These are phyloP conservation scores for Neonectria hederae DNA, from an alignment of 2,329 filamentous ascomycete species.

Conservation along the genomic window DNA sequence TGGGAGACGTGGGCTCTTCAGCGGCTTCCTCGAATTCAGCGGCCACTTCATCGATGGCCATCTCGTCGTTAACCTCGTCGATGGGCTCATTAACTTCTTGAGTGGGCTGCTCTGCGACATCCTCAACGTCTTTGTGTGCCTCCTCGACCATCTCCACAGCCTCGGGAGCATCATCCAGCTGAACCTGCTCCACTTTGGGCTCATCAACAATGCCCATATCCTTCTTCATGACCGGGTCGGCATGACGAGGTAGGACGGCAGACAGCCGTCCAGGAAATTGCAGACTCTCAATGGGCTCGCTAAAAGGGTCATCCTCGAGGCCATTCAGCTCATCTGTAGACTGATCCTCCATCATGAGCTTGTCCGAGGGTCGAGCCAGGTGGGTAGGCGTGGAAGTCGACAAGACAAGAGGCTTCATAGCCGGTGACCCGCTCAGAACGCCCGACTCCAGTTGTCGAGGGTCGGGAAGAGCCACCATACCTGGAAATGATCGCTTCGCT, in stretches of 20 bases:
- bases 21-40: slow-evolving; percentile 24
- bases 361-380: slow-evolving; percentile 46
- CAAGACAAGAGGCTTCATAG: slow-evolving; percentile 50
- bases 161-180: slow-evolving; percentile 9
- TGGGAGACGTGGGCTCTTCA: slow-evolving; percentile 15
- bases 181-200: slow-evolving; percentile 21
- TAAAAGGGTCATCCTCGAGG: slow-evolving; percentile 45
- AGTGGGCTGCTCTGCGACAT: slow-evolving; percentile 4
- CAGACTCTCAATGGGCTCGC: slow-evolving; percentile 48
- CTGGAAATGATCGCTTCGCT: slow-evolving; percentile 56
- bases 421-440: slow-evolving; percentile 43
- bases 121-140: slow-evolving; percentile 1
- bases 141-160: slow-evolving; percentile 10
- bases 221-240: slow-evolving; percentile 50
- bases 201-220: slow-evolving; percentile 47
- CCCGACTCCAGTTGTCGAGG: slow-evolving; percentile 33
- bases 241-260: slow-evolving; percentile 55
- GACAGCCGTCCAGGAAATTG: slow-evolving; percentile 58
- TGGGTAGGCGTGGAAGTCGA: slow-evolving; percentile 43
- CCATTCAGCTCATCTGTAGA: slow-evolving; percentile 35
- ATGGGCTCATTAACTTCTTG: slow-evolving; percentile 24
- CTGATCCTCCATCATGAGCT: slow-evolving; percentile 50
- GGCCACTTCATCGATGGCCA: slow-evolving; percentile 37
- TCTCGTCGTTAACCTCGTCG: slow-evolving; percentile 33
- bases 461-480: slow-evolving; percentile 47